A percentile compares a stretch with the other conserved stretches of the same genome.
Evolutionary conservation across 805 yeast species (phyloP).

Genomic region (Wickerhamiella australiensis): DNA sequence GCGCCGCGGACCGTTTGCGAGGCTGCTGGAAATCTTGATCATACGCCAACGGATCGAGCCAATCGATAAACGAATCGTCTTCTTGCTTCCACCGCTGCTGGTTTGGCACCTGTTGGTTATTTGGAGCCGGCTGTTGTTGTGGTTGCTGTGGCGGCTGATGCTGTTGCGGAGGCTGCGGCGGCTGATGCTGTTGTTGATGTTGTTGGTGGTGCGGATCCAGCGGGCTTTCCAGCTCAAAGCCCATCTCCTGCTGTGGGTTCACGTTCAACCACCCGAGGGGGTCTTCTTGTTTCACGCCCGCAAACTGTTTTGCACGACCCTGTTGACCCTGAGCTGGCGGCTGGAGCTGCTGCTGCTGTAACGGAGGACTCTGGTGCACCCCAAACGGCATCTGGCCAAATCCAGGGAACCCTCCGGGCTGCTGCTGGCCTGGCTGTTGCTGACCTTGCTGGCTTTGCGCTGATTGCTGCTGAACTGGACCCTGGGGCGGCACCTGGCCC

Average conservation of each 20-base stretch:
- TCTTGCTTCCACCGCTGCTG: conserved; percentile 4
- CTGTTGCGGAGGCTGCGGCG: conserved; percentile 6
- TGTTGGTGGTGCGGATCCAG: not conserved
- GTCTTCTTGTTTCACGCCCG: conserved; percentile 7
- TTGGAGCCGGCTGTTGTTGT: not conserved
- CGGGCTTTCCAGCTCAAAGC: too few species aligned
- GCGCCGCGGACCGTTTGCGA: not conserved
- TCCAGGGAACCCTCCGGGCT: not conserved
- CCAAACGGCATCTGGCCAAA: conserved; percentile 1
- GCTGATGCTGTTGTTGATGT: not conserved
- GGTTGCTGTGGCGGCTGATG: conserved; percentile 7
- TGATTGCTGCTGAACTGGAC: conserved; percentile 15
- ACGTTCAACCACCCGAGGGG: conserved; percentile 3
- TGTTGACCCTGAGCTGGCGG: not conserved
- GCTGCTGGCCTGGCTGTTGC: conserved; percentile 8
- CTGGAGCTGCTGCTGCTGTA: not conserved
- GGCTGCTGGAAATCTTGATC: conserved; percentile 3
- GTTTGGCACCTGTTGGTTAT: not conserved
- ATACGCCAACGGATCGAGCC: conserved; percentile 1
- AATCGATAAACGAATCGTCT: conserved; percentile 2
- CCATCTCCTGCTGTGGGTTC: not conserved
- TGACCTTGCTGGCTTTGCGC: not conserved
- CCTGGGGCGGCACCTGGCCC: conserved; percentile 19
- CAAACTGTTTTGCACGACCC: conserved; percentile 12
- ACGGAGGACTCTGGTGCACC: not conserved